Conservation (phyloP, 805 yeast genomes). For the Myxozyma vanderwaltii region DNA sequence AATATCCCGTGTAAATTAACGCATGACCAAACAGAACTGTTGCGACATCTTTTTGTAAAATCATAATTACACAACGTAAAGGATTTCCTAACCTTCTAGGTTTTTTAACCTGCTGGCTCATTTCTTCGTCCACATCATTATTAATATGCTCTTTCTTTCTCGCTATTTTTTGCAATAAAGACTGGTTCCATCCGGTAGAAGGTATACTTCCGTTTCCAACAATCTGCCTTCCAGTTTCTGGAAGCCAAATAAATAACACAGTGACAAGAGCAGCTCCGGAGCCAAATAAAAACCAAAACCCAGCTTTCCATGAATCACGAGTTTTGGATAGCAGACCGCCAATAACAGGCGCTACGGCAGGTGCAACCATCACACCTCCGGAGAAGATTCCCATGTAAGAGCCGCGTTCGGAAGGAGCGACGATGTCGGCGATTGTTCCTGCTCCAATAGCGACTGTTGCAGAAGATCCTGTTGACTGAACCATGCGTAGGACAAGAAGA, state of each 20-base stretch:
- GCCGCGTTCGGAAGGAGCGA: constrained; percentile 68
- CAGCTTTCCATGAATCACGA: constrained; percentile 78
- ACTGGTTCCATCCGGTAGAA: constrained; percentile 45
- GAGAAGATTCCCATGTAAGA: constrained; percentile 77
- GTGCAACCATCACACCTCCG: constrained; percentile 77
- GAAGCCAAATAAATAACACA: constrained; percentile 56
- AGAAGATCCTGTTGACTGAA: constrained; percentile 79
- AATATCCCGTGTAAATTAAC: constrained; percentile 69
- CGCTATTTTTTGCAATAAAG: constrained; percentile 18
- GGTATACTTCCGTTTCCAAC: constrained; percentile 69
- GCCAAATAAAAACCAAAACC: constrained; percentile 81
- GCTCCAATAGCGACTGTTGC: constrained; percentile 90
- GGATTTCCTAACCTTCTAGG: constrained; percentile 19
- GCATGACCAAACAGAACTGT: constrained; percentile 59
- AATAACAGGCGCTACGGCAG: constrained; percentile 66
- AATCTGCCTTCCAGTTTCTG: constrained; percentile 78
- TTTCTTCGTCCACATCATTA: not conserved
- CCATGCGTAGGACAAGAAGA: constrained; percentile 67
- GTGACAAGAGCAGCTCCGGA: constrained; percentile 58
- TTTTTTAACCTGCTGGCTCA: not conserved
- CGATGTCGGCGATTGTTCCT: constrained; percentile 79
- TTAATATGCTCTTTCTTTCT: not conserved
- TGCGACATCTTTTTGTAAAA: constrained; percentile 50
- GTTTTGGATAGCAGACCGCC: constrained; percentile 69
- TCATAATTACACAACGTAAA: constrained; percentile 44